Evolutionary conservation across 495 filamentous ascomycete genomes (phyloP), one percentile per base, ranked within the genome.

Genomic region (Hypoxylon subgilvum): DNA sequence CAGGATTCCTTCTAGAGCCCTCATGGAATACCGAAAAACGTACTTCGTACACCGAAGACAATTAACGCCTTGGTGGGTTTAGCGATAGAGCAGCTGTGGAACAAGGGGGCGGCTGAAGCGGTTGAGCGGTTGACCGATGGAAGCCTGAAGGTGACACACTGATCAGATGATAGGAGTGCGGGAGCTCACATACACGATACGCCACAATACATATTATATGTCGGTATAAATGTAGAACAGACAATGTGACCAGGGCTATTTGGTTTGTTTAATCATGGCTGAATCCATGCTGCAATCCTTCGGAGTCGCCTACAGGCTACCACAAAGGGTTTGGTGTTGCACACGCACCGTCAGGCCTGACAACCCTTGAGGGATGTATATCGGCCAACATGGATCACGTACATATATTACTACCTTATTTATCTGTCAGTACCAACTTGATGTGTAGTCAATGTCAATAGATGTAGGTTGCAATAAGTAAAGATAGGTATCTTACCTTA

Each of bases 251-350:
- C 34, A 4, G 13, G 14, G 13, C 8, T 18, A 4, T 38, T 9
- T 18, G 9, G 34, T 6, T 38, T 8, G 13, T 38, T 4, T 2
- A 18, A 38, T 38, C 16, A n/a, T 6, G 5, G 6, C 18, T 38
- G 7, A 8, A n/a, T 8, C 10, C 7, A 34, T 3, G n/a, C 31
- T 3, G 31, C 31, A 38, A 53, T 53, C 50, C 43, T 56, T 38
- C 18, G 10, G 42, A 27, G 14, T 42, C 23, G 52, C 10, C 13
- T 18, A 48, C 48, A 27, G 23, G 41, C 23, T 60, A 13, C 13
- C 27, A 48, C 48, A 27, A 31, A 47, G 32, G 36, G 28, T 19
- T 48, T 52, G 41, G 27, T 13, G 56, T 60, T 48, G 42, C 36
- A 52, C 50, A 47, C 18, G 32, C 44, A 41, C 6, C 23, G n/a